Conservation (phyloP, 805 yeast species). For the Cyberlindnera nakhonratchasimensis region DNA sequence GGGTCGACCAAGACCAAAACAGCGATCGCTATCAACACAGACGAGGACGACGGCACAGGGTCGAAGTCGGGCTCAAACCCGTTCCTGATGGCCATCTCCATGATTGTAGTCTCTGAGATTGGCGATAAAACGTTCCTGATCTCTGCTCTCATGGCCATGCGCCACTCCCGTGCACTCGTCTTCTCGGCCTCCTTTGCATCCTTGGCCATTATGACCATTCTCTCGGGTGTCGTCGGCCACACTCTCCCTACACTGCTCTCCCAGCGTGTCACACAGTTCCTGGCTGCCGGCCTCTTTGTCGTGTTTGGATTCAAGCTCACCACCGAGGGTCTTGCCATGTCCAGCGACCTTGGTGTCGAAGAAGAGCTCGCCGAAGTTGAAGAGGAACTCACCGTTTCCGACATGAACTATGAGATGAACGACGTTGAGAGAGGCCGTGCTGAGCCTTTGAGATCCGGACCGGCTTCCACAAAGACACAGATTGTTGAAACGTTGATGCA, state of each 20-base stretch:
- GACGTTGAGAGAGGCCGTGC: slow-evolving; percentile 48
- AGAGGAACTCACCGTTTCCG: slow-evolving; percentile 74
- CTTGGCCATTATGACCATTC: slow-evolving; percentile 82
- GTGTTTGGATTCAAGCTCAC: slow-evolving; percentile 78
- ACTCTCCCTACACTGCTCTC: slow-evolving; percentile 83
- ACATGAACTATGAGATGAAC: slow-evolving; percentile 47
- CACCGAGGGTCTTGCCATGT: slow-evolving; percentile 79
- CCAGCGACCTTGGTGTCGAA: slow-evolving; percentile 79
- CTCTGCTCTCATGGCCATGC: slow-evolving; percentile 98
- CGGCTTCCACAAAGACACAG: slow-evolving; percentile 6
- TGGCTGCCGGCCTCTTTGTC: slow-evolving; percentile 78
- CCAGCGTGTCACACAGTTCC: slow-evolving; percentile 69
- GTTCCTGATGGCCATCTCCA: slow-evolving; percentile 75
- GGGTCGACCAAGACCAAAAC: background rate
- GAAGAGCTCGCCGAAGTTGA: slow-evolving; percentile 97
- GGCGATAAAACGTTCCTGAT: slow-evolving; percentile 97
- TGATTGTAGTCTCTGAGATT: slow-evolving; percentile 93
- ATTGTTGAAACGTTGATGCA: background rate
- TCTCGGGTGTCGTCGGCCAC: slow-evolving; percentile 90
- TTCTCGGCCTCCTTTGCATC: slow-evolving; percentile 86
- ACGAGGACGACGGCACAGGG: slow-evolving; percentile 7
- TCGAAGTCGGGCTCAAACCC: slow-evolving; percentile 30
- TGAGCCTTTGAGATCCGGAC: background rate
- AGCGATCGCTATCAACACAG: background rate
- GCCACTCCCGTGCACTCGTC: slow-evolving; percentile 77